Base-by-base conservation (phyloP, 1,139 yeast species). In the Yamadazyma mexicana region DNA sequence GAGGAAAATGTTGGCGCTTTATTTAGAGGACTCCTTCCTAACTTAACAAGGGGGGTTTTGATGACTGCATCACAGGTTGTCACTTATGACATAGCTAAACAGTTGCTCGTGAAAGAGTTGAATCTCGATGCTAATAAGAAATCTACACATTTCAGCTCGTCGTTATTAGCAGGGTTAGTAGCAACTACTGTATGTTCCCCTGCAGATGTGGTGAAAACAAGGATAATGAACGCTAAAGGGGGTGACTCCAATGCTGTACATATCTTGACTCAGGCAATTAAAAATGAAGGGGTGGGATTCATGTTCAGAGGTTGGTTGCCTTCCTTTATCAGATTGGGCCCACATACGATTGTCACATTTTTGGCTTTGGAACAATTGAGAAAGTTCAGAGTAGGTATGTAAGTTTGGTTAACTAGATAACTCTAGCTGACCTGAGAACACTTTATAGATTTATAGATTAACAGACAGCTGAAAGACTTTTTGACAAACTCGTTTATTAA, bases 41-140 rank as follows among this genome's bases (percentile, higher is more conserved):
- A 88, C 56, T 73, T 87, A 52, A 74, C 82, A 2, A 74, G 96
- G 55, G 96, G 95, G 16, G 78, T 87, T 8, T 69, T 88, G 42
- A 88, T 88, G 96, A 88, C 96, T 0, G 91, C 95, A 1, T 83
- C 94, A 2, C 96, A 88, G 59, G 94, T 87, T 40, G 96, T 87
- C 3, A 84, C 95, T 0, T 88, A 88, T 54, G 96, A 88, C 59
- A 69, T 83, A 37, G 83, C 88, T 38, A 88, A 88, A 60, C 65
- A 66, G 17, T 48, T 80, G 33, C 66, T 87, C 40, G 85, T 86
- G 11, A 65, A 69, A 5, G 54, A 61, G 4, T 46, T 79, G 2
- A 60, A 66, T 11, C 59, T 83, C 64, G 82, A 85, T 51, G 79
- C 87, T 29, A 64, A 75, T 18, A 75, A 81, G 40, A 80, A 80